Percentiles rank a stretch among this genome's conserved stretches.
phyloP scores from a whole-genome alignment of 108 stramenopile genomes.

The Nitzschia palea region DNA sequence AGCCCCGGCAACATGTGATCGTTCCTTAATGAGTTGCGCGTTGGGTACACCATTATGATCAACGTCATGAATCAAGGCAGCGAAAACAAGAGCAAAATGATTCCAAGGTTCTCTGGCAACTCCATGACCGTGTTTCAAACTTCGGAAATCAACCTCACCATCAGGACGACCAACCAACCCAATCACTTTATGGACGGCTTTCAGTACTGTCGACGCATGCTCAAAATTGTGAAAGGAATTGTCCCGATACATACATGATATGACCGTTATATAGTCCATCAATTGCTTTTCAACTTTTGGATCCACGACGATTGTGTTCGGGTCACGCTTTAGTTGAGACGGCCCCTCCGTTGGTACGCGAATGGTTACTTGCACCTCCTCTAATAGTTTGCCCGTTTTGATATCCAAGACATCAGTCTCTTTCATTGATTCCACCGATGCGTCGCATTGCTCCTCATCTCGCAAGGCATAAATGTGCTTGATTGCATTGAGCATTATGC shows the following conservation, averaged over 20 bases:
- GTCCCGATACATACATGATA: constrained; percentile 40
- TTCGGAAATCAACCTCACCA: not conserved
- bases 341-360: constrained; percentile 7
- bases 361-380: constrained; percentile 34
- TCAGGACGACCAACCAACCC: not conserved
- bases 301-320: constrained; percentile 18
- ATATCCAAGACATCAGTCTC: not conserved
- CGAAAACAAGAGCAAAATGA: constrained; percentile 28
- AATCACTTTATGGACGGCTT: constrained; percentile 4
- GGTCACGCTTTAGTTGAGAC: constrained; percentile 16
- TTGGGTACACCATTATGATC: constrained; percentile 51
- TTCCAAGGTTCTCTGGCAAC: constrained; percentile 39
- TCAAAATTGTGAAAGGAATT: constrained; percentile 49
- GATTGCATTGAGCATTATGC: constrained; percentile 18
- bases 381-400: constrained; percentile 23
- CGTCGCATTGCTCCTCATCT: not conserved
- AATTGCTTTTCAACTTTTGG: constrained; percentile 19
- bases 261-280: constrained; percentile 25
- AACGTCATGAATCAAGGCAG: constrained; percentile 35
- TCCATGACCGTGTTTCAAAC: constrained; percentile 9
- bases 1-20: constrained; percentile 26
- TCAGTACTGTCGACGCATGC: constrained; percentile 30
- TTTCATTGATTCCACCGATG: constrained; percentile 1
- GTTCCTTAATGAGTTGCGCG: constrained; percentile 45
- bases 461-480: constrained; percentile 24